Evolutionary conservation across 1,284 basidiomycete species (phyloP).

Genomic region (Ganoderma multipileum): DNA sequence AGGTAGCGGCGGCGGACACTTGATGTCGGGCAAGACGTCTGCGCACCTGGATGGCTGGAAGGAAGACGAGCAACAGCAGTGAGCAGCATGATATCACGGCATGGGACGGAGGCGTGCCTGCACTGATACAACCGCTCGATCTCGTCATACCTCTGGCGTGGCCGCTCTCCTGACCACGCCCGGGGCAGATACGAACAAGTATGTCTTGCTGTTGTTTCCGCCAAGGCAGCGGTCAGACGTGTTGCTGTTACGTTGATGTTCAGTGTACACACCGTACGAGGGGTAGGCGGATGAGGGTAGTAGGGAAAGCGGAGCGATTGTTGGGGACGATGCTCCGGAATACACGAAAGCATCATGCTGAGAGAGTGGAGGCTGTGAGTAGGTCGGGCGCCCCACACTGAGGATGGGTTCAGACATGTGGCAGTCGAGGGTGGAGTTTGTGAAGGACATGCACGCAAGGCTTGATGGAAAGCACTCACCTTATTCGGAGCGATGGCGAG

Average conservation of each 20-base stretch:
- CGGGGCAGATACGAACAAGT: constrained; percentile 85
- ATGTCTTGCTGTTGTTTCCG: constrained; percentile 63
- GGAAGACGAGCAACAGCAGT: no score
- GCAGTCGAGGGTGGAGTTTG: constrained; percentile 53
- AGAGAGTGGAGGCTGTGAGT: constrained; percentile 28
- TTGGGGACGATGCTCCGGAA: constrained; percentile 39
- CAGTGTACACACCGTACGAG: constrained; percentile 31
- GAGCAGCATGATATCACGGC: no score
- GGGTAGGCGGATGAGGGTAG: constrained; percentile 33
- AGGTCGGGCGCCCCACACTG: constrained; percentile 30
- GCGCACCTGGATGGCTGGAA: no score
- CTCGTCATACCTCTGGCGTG: constrained; percentile 86
- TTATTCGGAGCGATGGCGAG: no score
- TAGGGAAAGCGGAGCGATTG: constrained; percentile 30
- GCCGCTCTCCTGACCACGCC: constrained; percentile 81
- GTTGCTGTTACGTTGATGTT: constrained; percentile 31
- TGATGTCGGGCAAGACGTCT: no score
- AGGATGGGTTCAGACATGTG: constrained; percentile 69
- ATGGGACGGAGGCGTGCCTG: constrained; percentile 44
- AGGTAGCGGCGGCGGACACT: no score
- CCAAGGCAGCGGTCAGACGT: constrained; percentile 24
- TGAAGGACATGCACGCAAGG: constrained; percentile 31
- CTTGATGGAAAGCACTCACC: no score
- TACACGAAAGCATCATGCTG: constrained; percentile 29
- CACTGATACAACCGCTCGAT: constrained; percentile 93